Evolutionary conservation across 2,329 filamentous ascomycete species (phyloP), one percentile per base, ranked within the genome.

Genomic region (Microcyclosporella mali): DNA sequence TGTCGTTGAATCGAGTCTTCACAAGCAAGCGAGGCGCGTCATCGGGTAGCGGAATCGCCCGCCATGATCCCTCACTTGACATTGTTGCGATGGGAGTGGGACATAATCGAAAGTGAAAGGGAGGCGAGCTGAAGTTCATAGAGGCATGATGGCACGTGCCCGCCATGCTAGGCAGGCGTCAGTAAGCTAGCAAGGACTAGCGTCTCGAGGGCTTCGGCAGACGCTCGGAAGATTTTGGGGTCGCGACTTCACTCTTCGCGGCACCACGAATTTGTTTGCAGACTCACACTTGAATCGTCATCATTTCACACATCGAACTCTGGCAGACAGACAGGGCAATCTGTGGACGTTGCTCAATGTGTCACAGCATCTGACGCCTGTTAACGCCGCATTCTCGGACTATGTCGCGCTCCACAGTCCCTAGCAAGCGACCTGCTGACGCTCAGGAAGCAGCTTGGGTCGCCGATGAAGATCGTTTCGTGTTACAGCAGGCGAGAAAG

Each of bases 401-500:
- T 19, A 58, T 50, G 51, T 55, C 55, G 40, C 52, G 51, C 40
- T 63, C 65, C 6, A 66, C 60, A 4, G 56, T 69, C 25, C 62
- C 56, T 19, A 53, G 48, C 46, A 73, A 72, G 54, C 68, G 70
- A 32, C 41, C 47, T 11, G 66, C 66, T 14, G 69, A 72, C 46
- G 69, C 67, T 28, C 66, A 70, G 49, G 71, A 74, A 55, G 69
- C 68, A 43, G 70, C 70, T 16, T 98, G 92, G 74, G 86, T 97
- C 15, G 86, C 90, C 40, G 86, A 94, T 57, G 92, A 98, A 66
- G 92, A 98, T 70, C 82, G 84, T 52, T 98, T 98, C 60, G 92
- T 97, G 43, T 72, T 98, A 59, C 89, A 88, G 66, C 92, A 98
- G 68, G 85, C 90, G 35, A 98, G 97, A 74, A 97, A 94, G 72